Base-by-base conservation (phyloP, 371 early-diverging fungal genomes). In the Gilbertella persicaria region DNA sequence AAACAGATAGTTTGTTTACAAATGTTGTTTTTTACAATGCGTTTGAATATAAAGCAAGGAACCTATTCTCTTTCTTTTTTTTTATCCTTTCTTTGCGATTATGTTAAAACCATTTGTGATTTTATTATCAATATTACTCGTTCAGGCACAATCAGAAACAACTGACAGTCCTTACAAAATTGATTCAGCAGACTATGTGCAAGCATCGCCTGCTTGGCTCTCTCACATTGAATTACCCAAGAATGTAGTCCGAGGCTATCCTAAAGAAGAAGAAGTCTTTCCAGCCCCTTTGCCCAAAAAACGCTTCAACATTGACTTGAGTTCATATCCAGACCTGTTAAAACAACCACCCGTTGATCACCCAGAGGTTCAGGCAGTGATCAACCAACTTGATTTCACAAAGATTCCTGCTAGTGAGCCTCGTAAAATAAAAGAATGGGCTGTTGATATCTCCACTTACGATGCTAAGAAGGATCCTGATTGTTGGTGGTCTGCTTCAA, bases 321-420 rank as follows among this genome's bases (percentile, higher is more conserved):
- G 37, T 9, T 35, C 41, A 5, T 78, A 74, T 29, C 78, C 78
- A 1, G 43, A 36, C 17, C 60, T 49, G 1, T 47, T 61, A 13
- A 36, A 71, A 39, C 60, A 58, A 23, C 70, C 74, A 4, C 60
- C 78, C 0, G 36, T 49, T 0, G 53, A 74, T 45, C 68, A 71
- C 19, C 73, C 79, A 0, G 78, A 79, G 30, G 78, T 84, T 4
- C 69, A 80, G 43, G 55, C 55, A 0, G 80, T 75, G 19, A 49
- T 84, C 5, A 55, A 64, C 0, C 66, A 66, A 3, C 41, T 82
- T 14, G 74, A 82, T 54, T 73, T 79, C 67, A 50, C 60, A 29
- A 70, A 71, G 40, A 69, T 82, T n/a, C 79, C 79, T 3, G 49
- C 69, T 7, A 43, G 69, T 0, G 45, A 58, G 0, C 49, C 59